Percentiles rank a stretch among this genome's conserved stretches.
phyloP scores from a whole-genome alignment of 345 rosid genomes.

The Geranium rotundifolium region DNA sequence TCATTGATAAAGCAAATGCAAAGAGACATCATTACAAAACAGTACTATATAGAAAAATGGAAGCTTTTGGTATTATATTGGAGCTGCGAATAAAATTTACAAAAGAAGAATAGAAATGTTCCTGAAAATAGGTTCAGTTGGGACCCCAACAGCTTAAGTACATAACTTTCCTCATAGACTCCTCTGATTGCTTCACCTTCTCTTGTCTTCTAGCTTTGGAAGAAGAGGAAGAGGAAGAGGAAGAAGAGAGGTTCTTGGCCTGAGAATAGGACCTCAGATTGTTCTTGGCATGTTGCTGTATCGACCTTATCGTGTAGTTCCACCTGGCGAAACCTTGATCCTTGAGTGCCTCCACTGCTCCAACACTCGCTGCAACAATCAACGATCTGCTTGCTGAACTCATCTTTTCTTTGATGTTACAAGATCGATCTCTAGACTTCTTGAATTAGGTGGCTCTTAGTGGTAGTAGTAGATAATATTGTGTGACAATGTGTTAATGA shows the following conservation, averaged over 20 bases:
- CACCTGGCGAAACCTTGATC: slow-evolving; percentile 68
- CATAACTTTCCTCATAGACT: slow-evolving; percentile 41
- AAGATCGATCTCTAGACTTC: not conserved
- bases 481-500: not conserved
- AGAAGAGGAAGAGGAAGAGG: not conserved
- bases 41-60: too few relatives aligned
- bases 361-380: slow-evolving; percentile 51
- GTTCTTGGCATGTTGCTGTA: slow-evolving; percentile 32
- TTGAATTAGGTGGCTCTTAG: too few relatives aligned
- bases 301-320: slow-evolving; percentile 41
- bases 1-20: too few relatives aligned
- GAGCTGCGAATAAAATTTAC: too few relatives aligned
- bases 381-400: slow-evolving; percentile 18
- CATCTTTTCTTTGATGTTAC: not conserved
- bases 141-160: slow-evolving; percentile 66
- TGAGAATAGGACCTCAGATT: too few relatives aligned
- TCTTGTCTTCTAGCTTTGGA: not conserved
- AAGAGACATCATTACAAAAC: too few relatives aligned
- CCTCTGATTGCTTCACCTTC: slow-evolving; percentile 14
- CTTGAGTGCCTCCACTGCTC: slow-evolving; percentile 54
- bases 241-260: slow-evolving; percentile 9
- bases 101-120: too few relatives aligned
- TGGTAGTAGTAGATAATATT: not conserved
- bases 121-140: slow-evolving; percentile 2
- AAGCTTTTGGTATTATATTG: too few relatives aligned